Percentiles rank a stretch among this genome's conserved stretches.
Evolutionary conservation across 768 basidiomycete species (phyloP).

Genomic region (Trametes meyenii): DNA sequence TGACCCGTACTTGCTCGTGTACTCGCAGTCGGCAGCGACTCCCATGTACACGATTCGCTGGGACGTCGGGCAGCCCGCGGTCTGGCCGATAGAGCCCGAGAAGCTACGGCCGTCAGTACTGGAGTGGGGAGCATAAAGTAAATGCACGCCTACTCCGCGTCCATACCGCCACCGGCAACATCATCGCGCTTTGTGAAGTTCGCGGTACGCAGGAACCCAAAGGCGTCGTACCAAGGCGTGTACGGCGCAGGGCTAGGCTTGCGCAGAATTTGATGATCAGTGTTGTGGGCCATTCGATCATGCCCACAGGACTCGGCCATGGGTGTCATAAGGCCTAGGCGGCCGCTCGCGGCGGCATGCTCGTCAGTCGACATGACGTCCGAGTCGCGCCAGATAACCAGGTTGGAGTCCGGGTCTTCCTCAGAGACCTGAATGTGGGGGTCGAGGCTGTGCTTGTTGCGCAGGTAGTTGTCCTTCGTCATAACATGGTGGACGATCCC

Average conservation of each 20-base stretch:
- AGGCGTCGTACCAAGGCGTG: conserved; percentile 48
- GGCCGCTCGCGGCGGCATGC: conserved; percentile 39
- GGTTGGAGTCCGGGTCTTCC: conserved; percentile 47
- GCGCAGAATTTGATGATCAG: conserved; percentile 55
- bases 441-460: conserved; percentile 60
- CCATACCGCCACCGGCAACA: conserved; percentile 52
- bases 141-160: conserved; percentile 49
- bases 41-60: conserved; percentile 86
- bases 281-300: conserved; percentile 70
- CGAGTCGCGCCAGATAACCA: conserved; percentile 78
- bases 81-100: conserved; percentile 65
- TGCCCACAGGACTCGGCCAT: conserved; percentile 61
- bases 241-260: conserved; percentile 32
- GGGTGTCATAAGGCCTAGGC: conserved; percentile 19
- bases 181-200: conserved; percentile 54
- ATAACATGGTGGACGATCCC: conserved; percentile 72
- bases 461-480: conserved; percentile 70
- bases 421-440: conserved; percentile 46
- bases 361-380: conserved; percentile 63
- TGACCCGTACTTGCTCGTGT: conserved; percentile 64
- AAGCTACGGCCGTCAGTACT: conserved; percentile 51
- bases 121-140: not conserved
- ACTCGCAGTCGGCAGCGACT: conserved; percentile 86
- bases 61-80: conserved; percentile 68
- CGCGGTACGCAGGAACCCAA: conserved; percentile 38